phyloP scores from a whole-genome alignment of 805 yeast species.

The Wickerhamiella musiphila region DNA sequence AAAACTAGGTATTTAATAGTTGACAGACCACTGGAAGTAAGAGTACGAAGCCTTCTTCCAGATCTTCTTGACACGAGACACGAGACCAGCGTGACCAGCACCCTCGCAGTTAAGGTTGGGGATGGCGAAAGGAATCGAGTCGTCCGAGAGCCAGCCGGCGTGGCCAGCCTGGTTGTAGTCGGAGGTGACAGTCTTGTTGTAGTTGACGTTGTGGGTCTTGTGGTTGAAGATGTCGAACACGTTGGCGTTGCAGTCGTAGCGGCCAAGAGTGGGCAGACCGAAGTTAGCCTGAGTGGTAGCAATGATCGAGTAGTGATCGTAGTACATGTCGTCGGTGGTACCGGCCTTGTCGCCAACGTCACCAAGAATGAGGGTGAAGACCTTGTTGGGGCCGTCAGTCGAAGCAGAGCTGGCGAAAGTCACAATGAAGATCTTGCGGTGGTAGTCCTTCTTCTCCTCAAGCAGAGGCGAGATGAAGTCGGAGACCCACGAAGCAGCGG shows the following conservation, averaged over 20 bases:
- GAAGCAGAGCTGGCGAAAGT: constrained; percentile 36
- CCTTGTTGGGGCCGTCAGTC: constrained; percentile 28
- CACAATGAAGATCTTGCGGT: constrained; percentile 30
- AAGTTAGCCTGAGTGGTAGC: constrained; percentile 35
- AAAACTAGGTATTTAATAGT: constrained; percentile 10
- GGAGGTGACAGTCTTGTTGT: constrained; percentile 7
- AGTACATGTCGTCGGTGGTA: constrained; percentile 30
- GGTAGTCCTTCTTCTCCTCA: constrained; percentile 24
- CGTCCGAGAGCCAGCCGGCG: constrained; percentile 15
- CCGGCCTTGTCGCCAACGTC: constrained; percentile 27
- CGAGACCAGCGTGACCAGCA: constrained; percentile 16
- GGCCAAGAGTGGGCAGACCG: constrained; percentile 33
- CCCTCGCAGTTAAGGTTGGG: constrained; percentile 21
- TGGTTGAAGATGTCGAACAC: constrained; percentile 29
- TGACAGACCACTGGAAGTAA: constrained; percentile 16
- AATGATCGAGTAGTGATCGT: constrained; percentile 35
- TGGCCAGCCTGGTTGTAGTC: constrained; percentile 16
- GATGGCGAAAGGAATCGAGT: constrained; percentile 12
- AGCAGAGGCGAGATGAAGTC: constrained; percentile 28
- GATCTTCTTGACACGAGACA: constrained; percentile 14
- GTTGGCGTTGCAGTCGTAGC: constrained; percentile 34
- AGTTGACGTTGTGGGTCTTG: constrained; percentile 13
- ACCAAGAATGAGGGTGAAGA: constrained; percentile 31
- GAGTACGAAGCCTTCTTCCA: constrained; percentile 17
- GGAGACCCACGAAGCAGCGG: constrained; percentile 31